Evolutionary conservation across 2,329 filamentous ascomycete genomes (phyloP), one percentile per base, ranked within the genome.

Genomic region (Cryphonectria carpinicola): DNA sequence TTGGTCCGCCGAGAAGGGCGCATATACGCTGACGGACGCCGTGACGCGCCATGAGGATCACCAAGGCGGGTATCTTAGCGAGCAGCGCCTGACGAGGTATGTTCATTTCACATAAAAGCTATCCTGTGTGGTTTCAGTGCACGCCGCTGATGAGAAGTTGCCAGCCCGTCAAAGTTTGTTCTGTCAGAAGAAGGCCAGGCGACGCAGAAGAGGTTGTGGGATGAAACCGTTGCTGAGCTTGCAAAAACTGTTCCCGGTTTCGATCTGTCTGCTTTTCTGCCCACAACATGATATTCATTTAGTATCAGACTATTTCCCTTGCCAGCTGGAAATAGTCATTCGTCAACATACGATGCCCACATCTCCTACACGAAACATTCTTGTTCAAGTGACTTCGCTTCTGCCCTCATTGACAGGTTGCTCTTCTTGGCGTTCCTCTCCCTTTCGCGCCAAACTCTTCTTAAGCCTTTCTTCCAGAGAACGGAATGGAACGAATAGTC

Each of bases 131-230:
- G n/a, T 10, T n/a, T 8, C 13, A 28, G 49, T 54, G 49, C 3
- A 3, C 28, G 28, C 13, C 5, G 54, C 54, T 58, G 54, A 58
- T 14, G 54, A 58, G 6, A 28, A 32, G 54, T 7, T 39, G 35
- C 25, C 13, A 62, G 60, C 6, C 35, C 60, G 32, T 62, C 60
- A 8, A 62, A 62, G 35, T 62, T 62, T 41, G 60, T 62, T 1
- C 35, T 62, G 22, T 62, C 60, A n/a, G 37, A 62, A 6, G 60
- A 62, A 25, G 60, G 60, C 60, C 19, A 37, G 60, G 35, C 19
- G 19, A 62, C 60, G 35, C 60, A 62, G 60, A 62, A 25, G 60
- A 62, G 60, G 60, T 25, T 62, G 14, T 62, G 60, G 60, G 35
- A 62, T 8, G 60, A 62, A 8, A 62, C 60, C 11, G 37, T 62